Base-by-base conservation (phyloP, 2,329 filamentous ascomycete genomes). In the Aspergillus niger region DNA sequence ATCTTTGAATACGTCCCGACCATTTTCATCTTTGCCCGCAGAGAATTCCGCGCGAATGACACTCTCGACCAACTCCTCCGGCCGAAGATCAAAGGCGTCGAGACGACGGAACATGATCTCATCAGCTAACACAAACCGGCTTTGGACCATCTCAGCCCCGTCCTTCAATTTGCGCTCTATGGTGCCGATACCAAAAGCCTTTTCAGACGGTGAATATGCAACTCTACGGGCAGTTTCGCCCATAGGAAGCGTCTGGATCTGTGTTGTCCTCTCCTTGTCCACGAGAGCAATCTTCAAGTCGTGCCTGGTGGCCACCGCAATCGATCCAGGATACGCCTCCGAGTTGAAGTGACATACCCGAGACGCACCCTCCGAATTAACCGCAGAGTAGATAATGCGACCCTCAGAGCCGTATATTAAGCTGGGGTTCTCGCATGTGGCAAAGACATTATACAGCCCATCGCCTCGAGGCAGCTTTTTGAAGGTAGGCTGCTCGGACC, bases 351-450 rank as follows among this genome's bases (percentile, higher is more conserved):
- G 85, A 62, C 91, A 95, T 5, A 98, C 88, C 51, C 86, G 89
- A 1, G 88, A 89, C 1, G 92, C 91, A 64, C 92, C 89, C 63
- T 97, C 91, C 2, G 93, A 92, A 11, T 94, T 97, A 1, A 97
- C 91, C 1, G 95, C 93, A 4, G 93, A 97, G 77, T 96, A 99
- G 0, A 97, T 87, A 43, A 97, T 89, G 22, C 93, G 86, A 0
- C 91, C 91, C 72, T 97, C 92, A 0, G 89, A 88, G 8, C 90
- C 91, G 72, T 99, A 97, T 52, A 99, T 97, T 57, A 99, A 78
- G 64, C 91, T 97, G 0, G 95, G 91, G 71, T 97, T 92, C 70
- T 99, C 95, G 59, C 92, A 97, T 0, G 92, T 96, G 0, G 92
- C 92, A 73, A 99, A 96, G 0, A 99, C 88, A 68, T 91, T 96